These are phyloP conservation scores for Zanthoxylum bungeanum DNA, from an alignment of 345 rosid genomes.

Conservation along the genomic window DNA sequence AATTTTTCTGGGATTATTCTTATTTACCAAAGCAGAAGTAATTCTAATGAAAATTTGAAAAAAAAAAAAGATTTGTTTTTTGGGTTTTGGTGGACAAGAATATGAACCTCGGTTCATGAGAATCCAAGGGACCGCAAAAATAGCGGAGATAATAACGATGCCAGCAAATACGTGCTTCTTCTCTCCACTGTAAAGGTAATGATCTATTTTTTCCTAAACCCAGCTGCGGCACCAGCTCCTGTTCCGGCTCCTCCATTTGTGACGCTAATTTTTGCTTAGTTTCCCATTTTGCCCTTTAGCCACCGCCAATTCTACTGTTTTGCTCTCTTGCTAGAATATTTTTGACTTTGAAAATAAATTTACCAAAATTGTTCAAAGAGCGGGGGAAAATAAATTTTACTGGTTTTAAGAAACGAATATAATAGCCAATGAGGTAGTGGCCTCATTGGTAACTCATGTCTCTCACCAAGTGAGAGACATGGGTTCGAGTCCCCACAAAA, in stretches of 20 bases:
- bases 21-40: neutral
- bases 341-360: no score
- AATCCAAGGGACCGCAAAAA: slow-evolving; percentile 82
- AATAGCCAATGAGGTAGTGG: no score
- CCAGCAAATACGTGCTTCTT: slow-evolving; percentile 84
- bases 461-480: no score
- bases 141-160: slow-evolving; percentile 47
- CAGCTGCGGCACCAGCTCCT: neutral
- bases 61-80: neutral
- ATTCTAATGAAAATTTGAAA: no score
- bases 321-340: no score
- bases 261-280: slow-evolving; percentile 30
- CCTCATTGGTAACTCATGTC: no score
- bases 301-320: neutral
- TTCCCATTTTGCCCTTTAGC: slow-evolving; percentile 30
- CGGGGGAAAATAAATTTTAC: no score
- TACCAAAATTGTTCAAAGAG: no score
- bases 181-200: slow-evolving; percentile 74
- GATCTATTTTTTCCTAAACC: slow-evolving; percentile 58
- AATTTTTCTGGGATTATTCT: neutral
- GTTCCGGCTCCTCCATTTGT: slow-evolving; percentile 13
- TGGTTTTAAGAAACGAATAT: no score
- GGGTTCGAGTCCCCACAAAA: no score
- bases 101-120: slow-evolving; percentile 74
- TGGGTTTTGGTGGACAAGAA: neutral